Base-by-base conservation (phyloP, 805 yeast genomes). In the Metschnikowia dekortorum region DNA sequence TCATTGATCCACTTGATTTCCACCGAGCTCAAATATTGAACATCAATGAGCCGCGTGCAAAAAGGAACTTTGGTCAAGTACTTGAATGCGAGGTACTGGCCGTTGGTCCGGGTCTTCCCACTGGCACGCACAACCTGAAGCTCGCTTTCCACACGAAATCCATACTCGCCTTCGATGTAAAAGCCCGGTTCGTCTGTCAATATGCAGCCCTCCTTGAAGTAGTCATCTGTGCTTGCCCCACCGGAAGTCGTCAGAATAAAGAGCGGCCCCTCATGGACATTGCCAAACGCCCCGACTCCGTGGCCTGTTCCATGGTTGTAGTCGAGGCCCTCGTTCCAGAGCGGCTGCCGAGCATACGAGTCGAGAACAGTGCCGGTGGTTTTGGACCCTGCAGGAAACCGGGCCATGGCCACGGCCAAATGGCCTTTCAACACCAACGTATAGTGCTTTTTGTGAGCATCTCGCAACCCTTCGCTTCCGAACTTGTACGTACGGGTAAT, bases 291-390 rank as follows among this genome's bases (percentile, higher is more conserved):
- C 2, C 97, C 98, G n/a, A 94, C 87, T 4, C 99, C 99, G 67
- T 94, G 99, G 1, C 98, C 97, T 0, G 98, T 89, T 8, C 99
- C 98, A 67, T 94, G 99, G 55, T 84, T 81, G 65, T 87, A 94
- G 64, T 88, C 94, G 44, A 89, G 72, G 0, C 98, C 98, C 47
- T 82, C 75, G 37, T 81, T 73, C 90, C 95, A 87, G 52, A 94
- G 70, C 47, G 81, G 84, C 66, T 85, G 90, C 55, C 99, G 78
- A 0, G 97, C 96, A 47, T 90, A 74, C 0, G 82, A 73, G 63
- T 94, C 99, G 33, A 94, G 80, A 61, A 81, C 79, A 49, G 80
- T 78, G 0, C 97, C 96, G 8, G 86, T 80, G 1, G 88, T 79
- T 5, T 85, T 85, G 4, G 61, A 55, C 30, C 53, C 56, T 47